Conservation (phyloP, 2,329 filamentous ascomycete genomes). For the Verticillium isaacii region DNA sequence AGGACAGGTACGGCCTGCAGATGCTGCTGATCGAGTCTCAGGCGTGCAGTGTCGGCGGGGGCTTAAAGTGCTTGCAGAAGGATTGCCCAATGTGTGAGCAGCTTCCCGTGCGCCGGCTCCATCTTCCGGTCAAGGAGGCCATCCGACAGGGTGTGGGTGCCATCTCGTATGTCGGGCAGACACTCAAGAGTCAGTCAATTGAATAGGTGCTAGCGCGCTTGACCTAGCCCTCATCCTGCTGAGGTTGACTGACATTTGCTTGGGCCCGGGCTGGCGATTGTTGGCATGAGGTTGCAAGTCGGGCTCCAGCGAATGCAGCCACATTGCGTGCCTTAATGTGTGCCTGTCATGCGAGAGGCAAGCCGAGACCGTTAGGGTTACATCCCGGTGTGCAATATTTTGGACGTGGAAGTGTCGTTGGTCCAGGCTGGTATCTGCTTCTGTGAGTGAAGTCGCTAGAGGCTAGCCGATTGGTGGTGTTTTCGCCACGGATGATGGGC, state of each 20-base stretch:
- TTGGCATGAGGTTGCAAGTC: background rate
- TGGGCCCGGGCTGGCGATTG: background rate
- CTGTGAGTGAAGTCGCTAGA: too few relatives aligned
- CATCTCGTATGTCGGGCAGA: slow-evolving; percentile 3
- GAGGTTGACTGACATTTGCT: background rate
- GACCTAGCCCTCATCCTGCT: background rate
- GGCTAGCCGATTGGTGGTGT: background rate
- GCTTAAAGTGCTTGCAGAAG: slow-evolving; percentile 6
- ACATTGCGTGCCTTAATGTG: slow-evolving; percentile 1
- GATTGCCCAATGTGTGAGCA: slow-evolving; percentile 1
- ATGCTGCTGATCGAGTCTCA: background rate
- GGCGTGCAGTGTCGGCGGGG: background rate
- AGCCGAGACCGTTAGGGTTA: background rate
- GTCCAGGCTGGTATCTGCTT: background rate
- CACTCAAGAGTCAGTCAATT: slow-evolving; percentile 2
- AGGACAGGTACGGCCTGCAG: slow-evolving; percentile 4
- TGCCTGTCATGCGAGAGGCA: background rate
- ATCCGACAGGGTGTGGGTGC: background rate
- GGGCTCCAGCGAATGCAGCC: background rate
- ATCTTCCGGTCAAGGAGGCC: background rate
- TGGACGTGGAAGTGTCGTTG: background rate
- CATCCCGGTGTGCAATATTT: background rate
- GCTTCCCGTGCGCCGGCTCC: slow-evolving; percentile 1
- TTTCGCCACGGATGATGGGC: background rate
- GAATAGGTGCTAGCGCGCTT: background rate